Evolutionary conservation across 2,329 filamentous ascomycete species (phyloP), one percentile per base, ranked within the genome.

Genomic region (Phialophora macrospora): DNA sequence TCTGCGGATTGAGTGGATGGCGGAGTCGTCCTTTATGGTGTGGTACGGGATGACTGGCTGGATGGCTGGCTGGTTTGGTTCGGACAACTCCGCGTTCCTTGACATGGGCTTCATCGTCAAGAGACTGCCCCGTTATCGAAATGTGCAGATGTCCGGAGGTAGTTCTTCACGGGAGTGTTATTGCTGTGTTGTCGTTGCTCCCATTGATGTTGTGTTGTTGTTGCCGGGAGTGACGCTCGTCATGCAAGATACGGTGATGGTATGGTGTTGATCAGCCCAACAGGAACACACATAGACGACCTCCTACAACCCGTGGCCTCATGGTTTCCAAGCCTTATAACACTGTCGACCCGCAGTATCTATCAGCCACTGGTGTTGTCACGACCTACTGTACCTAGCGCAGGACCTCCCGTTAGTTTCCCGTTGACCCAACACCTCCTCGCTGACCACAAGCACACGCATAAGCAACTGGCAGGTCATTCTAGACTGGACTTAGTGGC

Each of bases 91-190:
- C 52, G 52, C 28, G 52, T 20, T 12, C n/a, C 17, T 30, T 12
- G 26, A 17, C 28, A 28, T n/a, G 8, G 8, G 28, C 24, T 11
- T 8, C 26, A n/a, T n/a, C 24, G 30, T 32, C 52, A 32, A 30
- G 52, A 28, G 24, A 20, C 28, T 55, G 12, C 14, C 52, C 17
- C 22, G 52, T n/a, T 55, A 55, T 34, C 28, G 28, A 55, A 30
- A 20, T 55, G 52, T 55, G 52, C 52, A 28, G 28, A 55, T 55
- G 52, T 55, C 52, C 52, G 52, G 52, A 20, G 26, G 38, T 20
- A 44, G 38, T 17, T n/a, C 4, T 44, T 20, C 14, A 44, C 6
- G 6, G 7, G 17, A 7, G 38, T n/a, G 7, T 17, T 4, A 41
- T 7, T 8, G 6, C n/a, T n/a, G 6, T 8, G 38, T 41, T 17